phyloP scores from a whole-genome alignment of 768 basidiomycete species.

The Butyriboletus loyo region DNA sequence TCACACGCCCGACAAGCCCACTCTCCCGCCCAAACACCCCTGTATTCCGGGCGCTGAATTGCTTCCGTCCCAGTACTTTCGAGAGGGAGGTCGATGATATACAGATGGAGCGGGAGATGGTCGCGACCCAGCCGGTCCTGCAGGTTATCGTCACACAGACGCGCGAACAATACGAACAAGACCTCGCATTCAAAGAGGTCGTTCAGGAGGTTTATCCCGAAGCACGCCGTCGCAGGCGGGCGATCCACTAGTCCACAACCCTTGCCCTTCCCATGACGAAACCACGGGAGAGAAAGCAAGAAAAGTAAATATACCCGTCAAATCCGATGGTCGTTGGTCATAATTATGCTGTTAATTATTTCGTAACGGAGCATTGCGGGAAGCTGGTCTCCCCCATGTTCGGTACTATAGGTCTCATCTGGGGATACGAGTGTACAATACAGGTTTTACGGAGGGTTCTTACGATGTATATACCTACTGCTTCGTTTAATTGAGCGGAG shows the following conservation, averaged over 20 bases:
- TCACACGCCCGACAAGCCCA: slow-evolving; percentile 26
- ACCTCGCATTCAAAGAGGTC: slow-evolving; percentile 31
- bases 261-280: background rate
- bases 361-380: slow-evolving; percentile 14
- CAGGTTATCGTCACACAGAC: slow-evolving; percentile 36
- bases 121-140: slow-evolving; percentile 20
- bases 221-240: slow-evolving; percentile 19
- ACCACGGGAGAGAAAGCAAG: background rate
- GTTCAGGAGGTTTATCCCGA: slow-evolving; percentile 29
- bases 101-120: slow-evolving; percentile 18
- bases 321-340: background rate
- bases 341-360: slow-evolving; percentile 23
- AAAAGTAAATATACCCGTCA: slow-evolving; percentile 14
- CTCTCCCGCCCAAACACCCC: slow-evolving; percentile 23
- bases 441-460: slow-evolving; percentile 1
- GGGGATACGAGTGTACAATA: slow-evolving; percentile 1
- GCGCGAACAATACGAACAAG: slow-evolving; percentile 32
- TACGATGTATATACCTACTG: background rate
- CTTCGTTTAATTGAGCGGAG: background rate
- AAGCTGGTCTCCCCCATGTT: slow-evolving; percentile 10
- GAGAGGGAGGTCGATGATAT: slow-evolving; percentile 30
- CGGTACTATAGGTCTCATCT: background rate
- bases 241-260: background rate
- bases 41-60: slow-evolving; percentile 30
- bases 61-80: slow-evolving; percentile 33